A percentile compares a stretch with the other conserved stretches of the same genome.
These are phyloP conservation scores for Closterium sp. DNA, from an alignment of 139 green algal species.

Conservation along the genomic window DNA sequence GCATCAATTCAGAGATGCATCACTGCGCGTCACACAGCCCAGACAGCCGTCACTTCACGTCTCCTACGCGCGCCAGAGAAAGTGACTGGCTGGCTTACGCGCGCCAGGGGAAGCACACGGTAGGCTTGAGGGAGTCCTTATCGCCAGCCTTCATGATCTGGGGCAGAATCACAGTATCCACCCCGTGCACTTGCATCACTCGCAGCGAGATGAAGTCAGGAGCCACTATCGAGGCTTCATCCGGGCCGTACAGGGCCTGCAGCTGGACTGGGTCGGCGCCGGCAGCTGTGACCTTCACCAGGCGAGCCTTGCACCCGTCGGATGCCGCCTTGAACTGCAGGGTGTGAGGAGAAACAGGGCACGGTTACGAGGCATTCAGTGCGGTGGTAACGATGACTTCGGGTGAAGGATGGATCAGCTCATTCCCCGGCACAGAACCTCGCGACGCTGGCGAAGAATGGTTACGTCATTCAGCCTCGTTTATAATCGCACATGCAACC, in stretches of 20 bases:
- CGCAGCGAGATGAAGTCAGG: background rate
- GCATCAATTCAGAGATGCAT: too few species aligned
- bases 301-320: background rate
- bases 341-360: too few species aligned
- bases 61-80: background rate
- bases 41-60: too few species aligned
- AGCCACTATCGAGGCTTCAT: background rate
- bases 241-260: background rate
- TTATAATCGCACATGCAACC: too few species aligned
- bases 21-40: too few species aligned
- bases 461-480: too few species aligned
- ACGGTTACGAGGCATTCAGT: too few species aligned
- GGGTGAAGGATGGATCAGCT: too few species aligned
- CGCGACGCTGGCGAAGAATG: too few species aligned
- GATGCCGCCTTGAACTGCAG: background rate
- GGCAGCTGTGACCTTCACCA: background rate
- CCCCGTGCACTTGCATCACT: background rate
- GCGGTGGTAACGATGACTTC: too few species aligned
- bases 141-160: background rate
- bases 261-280: background rate
- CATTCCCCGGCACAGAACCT: too few species aligned
- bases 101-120: background rate
- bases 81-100: too few species aligned
- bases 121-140: background rate
- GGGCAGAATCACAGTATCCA: background rate